Conservation (phyloP, 768 basidiomycete species). For the Kwoniella newhampshirensis region DNA sequence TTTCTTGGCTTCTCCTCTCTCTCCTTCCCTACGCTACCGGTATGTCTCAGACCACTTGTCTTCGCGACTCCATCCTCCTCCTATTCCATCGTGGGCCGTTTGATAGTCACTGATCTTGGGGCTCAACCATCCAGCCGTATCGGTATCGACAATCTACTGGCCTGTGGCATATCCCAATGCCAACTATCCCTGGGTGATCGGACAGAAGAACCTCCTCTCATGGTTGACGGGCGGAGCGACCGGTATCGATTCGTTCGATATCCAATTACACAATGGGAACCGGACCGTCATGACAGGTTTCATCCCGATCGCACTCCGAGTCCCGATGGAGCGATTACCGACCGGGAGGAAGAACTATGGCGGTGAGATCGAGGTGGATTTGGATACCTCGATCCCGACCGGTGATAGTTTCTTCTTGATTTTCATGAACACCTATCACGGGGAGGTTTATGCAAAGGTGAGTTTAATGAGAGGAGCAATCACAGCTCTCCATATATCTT, state of each 20-base stretch:
- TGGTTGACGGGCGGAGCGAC: conserved; percentile 49
- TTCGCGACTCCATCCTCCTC: background rate
- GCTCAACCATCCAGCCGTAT: conserved; percentile 3
- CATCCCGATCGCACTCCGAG: conserved; percentile 45
- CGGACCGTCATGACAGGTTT: conserved; percentile 46
- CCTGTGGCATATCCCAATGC: conserved; percentile 39
- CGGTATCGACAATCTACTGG: conserved; percentile 47
- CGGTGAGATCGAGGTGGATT: conserved; percentile 49
- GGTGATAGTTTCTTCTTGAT: conserved; percentile 48
- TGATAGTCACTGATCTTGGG: background rate
- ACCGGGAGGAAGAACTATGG: conserved; percentile 46
- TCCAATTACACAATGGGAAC: conserved; percentile 50
- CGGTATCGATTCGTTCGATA: conserved; percentile 49
- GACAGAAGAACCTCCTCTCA: conserved; percentile 42
- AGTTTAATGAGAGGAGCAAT: too few relatives aligned
- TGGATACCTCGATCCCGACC: conserved; percentile 22
- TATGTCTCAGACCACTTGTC: background rate
- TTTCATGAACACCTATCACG: conserved; percentile 51
- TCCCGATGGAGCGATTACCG: conserved; percentile 44
- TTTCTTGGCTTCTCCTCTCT: conserved; percentile 14
- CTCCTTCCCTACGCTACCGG: conserved; percentile 8
- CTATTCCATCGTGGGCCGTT: background rate
- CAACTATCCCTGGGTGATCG: conserved; percentile 46
- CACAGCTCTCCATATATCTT: too few relatives aligned
- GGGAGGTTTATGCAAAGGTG: conserved; percentile 46